These are phyloP conservation scores for Lepraria neglecta DNA, from an alignment of 495 filamentous ascomycete species.

Conservation along the genomic window DNA sequence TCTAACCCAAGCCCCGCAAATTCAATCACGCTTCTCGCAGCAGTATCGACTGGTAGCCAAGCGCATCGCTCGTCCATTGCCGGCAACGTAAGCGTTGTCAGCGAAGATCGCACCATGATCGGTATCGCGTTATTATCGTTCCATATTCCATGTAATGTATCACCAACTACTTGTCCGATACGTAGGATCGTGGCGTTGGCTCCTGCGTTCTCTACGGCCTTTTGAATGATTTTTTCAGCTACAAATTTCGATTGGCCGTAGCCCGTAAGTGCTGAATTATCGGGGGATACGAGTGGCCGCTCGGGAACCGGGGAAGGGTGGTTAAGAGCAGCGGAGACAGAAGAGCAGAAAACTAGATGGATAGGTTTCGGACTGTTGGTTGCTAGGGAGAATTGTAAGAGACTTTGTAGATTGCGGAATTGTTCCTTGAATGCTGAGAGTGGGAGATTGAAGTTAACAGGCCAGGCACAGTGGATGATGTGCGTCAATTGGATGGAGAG, in stretches of 20 bases:
- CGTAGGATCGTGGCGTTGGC: not conserved
- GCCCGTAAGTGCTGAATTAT: not conserved
- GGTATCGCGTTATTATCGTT: not conserved
- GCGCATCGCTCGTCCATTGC: not conserved
- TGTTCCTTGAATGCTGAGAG: conserved; percentile 22
- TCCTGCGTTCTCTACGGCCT: not conserved
- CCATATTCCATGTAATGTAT: not conserved
- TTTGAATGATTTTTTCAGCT: not conserved
- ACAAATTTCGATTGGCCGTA: not conserved
- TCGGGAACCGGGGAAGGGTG: not conserved
- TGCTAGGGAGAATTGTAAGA: conserved; percentile 39
- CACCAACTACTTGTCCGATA: not conserved
- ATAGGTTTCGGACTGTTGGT: not conserved
- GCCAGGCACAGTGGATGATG: conserved; percentile 18
- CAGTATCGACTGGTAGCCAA: not conserved
- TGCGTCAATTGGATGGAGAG: conserved; percentile 6
- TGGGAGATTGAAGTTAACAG: conserved; percentile 22
- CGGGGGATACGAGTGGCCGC: not conserved
- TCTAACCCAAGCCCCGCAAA: not conserved
- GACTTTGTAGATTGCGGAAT: conserved; percentile 45
- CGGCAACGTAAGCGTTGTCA: not conserved
- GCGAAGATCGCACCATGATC: not conserved
- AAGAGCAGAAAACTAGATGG: not conserved
- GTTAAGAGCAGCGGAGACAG: not conserved
- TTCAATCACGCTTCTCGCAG: not conserved